These are phyloP conservation scores for Fusarium euwallaceae DNA, from an alignment of 2,329 filamentous ascomycete genomes.

Conservation along the genomic window DNA sequence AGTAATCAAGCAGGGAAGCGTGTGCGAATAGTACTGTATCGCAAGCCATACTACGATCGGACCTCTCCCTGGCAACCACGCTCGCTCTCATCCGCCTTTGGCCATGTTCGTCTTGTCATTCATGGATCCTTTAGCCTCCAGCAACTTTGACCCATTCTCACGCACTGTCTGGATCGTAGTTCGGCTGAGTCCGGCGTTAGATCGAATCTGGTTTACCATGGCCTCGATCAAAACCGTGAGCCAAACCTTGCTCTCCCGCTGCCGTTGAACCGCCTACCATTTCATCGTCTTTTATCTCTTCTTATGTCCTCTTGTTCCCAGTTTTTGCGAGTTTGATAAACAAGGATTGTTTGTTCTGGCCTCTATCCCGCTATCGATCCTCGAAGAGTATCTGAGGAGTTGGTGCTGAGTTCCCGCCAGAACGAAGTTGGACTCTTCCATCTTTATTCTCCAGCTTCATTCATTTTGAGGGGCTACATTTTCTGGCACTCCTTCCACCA, in stretches of 20 bases:
- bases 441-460: neutral
- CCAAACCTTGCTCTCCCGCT: slow-evolving; percentile 14
- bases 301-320: neutral
- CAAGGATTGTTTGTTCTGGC: neutral
- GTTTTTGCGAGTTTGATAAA: neutral
- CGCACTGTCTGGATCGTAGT: neutral
- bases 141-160: neutral
- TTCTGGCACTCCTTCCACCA: neutral
- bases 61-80: neutral
- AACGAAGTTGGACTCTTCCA: neutral
- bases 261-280: slow-evolving; percentile 7
- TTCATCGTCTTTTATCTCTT: neutral
- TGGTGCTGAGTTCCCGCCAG: neutral
- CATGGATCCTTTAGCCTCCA: neutral
- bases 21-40: neutral
- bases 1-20: neutral
- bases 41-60: neutral
- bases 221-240: slow-evolving; percentile 2
- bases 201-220: slow-evolving; percentile 5
- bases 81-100: slow-evolving; percentile 7
- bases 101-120: slow-evolving; percentile 18
- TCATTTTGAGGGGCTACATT: neutral
- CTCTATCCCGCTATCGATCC: neutral
- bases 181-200: slow-evolving; percentile 7
- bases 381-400: neutral